Conservation (phyloP, 2,329 filamentous ascomycete genomes). For the Purpureocillium lavendulum region DNA sequence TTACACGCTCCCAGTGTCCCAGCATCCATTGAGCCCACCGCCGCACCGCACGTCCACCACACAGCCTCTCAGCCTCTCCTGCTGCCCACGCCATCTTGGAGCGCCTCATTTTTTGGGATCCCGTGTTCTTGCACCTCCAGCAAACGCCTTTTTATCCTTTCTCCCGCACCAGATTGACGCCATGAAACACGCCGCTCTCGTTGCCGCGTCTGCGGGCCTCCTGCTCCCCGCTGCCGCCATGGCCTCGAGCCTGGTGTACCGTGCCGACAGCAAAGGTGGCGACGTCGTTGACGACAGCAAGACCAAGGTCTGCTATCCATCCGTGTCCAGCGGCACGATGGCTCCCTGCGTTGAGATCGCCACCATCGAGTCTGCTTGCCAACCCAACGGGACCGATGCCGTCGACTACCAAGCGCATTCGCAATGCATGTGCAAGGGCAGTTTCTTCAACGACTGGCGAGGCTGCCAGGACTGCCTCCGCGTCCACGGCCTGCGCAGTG, state of each 20-base stretch:
- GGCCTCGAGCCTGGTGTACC: constrained; percentile 3
- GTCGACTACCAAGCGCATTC: constrained; percentile 17
- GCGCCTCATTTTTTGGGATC: background rate
- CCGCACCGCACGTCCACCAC: too few species aligned
- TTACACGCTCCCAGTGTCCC: background rate
- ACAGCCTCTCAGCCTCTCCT: too few species aligned
- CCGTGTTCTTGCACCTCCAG: background rate
- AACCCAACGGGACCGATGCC: constrained; percentile 17
- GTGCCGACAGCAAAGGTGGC: background rate
- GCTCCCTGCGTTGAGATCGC: constrained; percentile 21
- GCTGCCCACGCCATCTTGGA: too few species aligned
- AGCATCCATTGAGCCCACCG: too few species aligned
- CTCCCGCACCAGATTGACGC: background rate
- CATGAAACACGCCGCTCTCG: constrained; percentile 9
- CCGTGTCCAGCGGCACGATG: constrained; percentile 1
- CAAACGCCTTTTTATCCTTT: too few species aligned
- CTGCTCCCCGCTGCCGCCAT: constrained; percentile 1
- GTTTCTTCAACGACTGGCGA: constrained; percentile 33
- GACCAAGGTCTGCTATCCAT: constrained; percentile 8
- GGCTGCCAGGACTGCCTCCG: constrained; percentile 32
- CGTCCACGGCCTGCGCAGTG: constrained; percentile 29
- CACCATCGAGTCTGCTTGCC: constrained; percentile 20
- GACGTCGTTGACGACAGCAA: background rate
- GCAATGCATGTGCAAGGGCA: constrained; percentile 33
- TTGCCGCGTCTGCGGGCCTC: constrained; percentile 4